Conservation (phyloP, 2,329 filamentous ascomycete genomes). For the Microcyclospora pomicola region DNA sequence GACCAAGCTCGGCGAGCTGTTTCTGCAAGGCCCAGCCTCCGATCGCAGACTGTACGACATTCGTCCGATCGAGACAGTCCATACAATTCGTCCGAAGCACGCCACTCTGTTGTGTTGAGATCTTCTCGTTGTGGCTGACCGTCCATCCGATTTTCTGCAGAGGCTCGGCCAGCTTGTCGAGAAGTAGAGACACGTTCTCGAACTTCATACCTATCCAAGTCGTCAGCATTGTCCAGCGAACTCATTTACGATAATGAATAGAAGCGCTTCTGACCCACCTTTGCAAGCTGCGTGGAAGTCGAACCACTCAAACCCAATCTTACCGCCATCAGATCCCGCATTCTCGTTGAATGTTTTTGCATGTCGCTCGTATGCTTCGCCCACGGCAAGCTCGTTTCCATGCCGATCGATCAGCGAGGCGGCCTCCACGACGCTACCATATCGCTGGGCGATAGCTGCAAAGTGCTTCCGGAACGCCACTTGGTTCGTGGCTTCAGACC, state of each 20-base stretch:
- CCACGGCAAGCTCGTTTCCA: conserved; percentile 66
- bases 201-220: conserved; percentile 65
- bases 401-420: conserved; percentile 83
- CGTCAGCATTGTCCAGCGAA: no score
- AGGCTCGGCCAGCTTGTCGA: conserved; percentile 54
- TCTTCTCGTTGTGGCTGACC: conserved; percentile 35
- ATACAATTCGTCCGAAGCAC: conserved; percentile 94
- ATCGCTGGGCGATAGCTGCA: conserved; percentile 50
- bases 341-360: conserved; percentile 53
- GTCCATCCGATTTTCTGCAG: conserved; percentile 62
- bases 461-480: conserved; percentile 71
- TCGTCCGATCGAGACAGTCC: conserved; percentile 94
- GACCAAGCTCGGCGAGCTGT: conserved; percentile 63
- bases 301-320: conserved; percentile 80
- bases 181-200: conserved; percentile 74
- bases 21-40: conserved; percentile 68
- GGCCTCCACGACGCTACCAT: conserved; percentile 57
- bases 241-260: no score
- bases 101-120: conserved; percentile 47
- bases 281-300: conserved; percentile 88
- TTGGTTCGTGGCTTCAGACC: conserved; percentile 66
- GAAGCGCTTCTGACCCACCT: conserved; percentile 21
- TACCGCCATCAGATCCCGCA: conserved; percentile 36
- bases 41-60: conserved; percentile 87
- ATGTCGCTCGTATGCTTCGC: conserved; percentile 59